Percentiles rank a stretch among this genome's conserved stretches.
Conservation (phyloP, 2,329 filamentous ascomycete species). For the Tolypocladium tropicale region DNA sequence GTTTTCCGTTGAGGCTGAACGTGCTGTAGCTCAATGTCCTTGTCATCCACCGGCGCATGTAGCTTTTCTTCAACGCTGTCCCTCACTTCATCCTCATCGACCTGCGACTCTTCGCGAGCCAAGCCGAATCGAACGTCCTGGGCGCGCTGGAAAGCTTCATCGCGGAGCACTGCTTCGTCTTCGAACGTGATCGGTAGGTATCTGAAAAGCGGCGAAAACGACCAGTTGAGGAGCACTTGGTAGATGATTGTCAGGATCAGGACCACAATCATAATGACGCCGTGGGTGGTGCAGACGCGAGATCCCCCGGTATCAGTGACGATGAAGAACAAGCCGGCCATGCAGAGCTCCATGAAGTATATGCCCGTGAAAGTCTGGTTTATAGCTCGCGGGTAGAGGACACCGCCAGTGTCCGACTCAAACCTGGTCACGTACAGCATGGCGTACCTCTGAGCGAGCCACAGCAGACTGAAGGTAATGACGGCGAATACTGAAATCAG, state of each 20-base stretch:
- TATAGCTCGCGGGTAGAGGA: constrained; percentile 84
- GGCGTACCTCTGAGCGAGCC: constrained; percentile 93
- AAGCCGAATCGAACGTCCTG: constrained; percentile 62
- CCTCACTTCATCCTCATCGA: constrained; percentile 32
- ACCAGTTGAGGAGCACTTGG: constrained; percentile 69
- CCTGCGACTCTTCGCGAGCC: constrained; percentile 39
- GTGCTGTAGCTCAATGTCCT: constrained; percentile 29
- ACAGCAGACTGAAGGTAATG: constrained; percentile 83
- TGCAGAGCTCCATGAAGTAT: constrained; percentile 86
- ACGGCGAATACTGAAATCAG: constrained; percentile 89
- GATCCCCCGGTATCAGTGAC: constrained; percentile 45
- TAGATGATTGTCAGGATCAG: constrained; percentile 62
- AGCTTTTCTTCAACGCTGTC: constrained; percentile 25
- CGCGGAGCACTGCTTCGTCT: constrained; percentile 85
- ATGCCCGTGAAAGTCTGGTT: constrained; percentile 93
- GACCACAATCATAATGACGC: constrained; percentile 72
- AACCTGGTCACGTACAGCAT: constrained; percentile 92
- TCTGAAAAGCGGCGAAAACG: constrained; percentile 75
- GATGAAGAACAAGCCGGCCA: constrained; percentile 85
- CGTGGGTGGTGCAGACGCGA: constrained; percentile 61
- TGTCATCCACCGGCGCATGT: constrained; percentile 22
- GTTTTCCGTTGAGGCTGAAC: constrained; percentile 12
- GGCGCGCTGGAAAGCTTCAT: constrained; percentile 75
- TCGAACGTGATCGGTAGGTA: constrained; percentile 93
- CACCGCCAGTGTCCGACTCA: constrained; percentile 79